Evolutionary conservation across 1,284 basidiomycete genomes (phyloP), one percentile per base, ranked within the genome.

Genomic region (Kalmanozyma brasiliensis): DNA sequence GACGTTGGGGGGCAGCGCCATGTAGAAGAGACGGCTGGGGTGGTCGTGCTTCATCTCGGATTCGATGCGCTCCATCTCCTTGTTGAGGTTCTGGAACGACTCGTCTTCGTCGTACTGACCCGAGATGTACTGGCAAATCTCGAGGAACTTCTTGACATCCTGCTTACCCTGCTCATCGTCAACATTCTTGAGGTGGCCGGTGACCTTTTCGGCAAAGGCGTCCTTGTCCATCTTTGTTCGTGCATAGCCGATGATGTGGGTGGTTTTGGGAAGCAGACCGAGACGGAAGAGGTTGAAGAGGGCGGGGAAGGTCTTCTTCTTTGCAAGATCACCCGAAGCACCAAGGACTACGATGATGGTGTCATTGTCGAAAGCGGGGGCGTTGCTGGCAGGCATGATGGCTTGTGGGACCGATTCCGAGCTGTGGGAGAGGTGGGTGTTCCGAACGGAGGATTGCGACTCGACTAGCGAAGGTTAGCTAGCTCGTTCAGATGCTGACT

Each of bases 321-420:
- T 97, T 62, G 95, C 96, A 47, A 98, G 87, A 86, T 98, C 95
- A 49, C 95, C 95, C 59, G 93, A 96, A 20, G 95, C 95, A 63
- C 96, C 96, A 62, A 96, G 88, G 55, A 98, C 95, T 62, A 80
- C 73, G 51, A 80, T 73, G 62, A 77, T 62, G 26, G 76, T 75
- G 17, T 79, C 74, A 55, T 75, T 73, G 40, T 73, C 59, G 38
- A 80, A 71, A 47, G 68, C 59, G 51, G 63, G 58, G 36, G 63
- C 68, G 52, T 52, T 61, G 14, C 63, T 59, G 17, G 52, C 35
- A 14, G 68, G 68, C 68, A 71, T 71, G 34, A 17, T 59, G 47
- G 45, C 37, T 43, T n/a, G 16, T 40, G 19, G 37, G 19, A 30
- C 20, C 29, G 30, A 46, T 29, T 29, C 26, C 26, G 11, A 11